phyloP scores from a whole-genome alignment of 495 filamentous ascomycete species.

The Talaromyces stipitatus region DNA sequence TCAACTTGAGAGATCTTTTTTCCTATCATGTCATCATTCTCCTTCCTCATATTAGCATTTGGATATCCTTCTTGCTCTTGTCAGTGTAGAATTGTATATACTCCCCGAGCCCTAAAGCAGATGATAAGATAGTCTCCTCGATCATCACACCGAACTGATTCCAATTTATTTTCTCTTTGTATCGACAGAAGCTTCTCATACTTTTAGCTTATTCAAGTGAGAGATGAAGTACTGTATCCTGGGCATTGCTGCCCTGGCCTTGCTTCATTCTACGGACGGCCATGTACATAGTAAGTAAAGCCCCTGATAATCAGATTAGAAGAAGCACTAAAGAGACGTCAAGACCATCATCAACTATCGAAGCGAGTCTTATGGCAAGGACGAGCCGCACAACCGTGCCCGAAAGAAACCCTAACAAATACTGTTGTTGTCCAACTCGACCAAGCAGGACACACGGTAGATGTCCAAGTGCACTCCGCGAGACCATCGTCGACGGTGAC shows the following conservation, averaged over 20 bases:
- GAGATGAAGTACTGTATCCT: not conserved
- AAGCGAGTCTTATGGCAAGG: constrained; percentile 7
- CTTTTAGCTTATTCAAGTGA: not conserved
- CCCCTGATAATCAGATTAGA: not conserved
- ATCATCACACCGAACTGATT: not conserved
- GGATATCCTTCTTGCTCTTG: not conserved
- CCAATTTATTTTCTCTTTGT: not conserved
- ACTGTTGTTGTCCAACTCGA: constrained; percentile 58
- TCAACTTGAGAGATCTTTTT: no score
- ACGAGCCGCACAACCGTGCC: constrained; percentile 19
- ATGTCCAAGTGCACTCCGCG: not conserved
- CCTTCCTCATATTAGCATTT: not conserved
- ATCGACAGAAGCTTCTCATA: not conserved
- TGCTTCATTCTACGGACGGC: constrained; percentile 26
- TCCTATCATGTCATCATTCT: not conserved
- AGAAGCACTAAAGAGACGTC: not conserved
- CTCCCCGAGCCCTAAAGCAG: not conserved
- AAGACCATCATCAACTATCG: not conserved
- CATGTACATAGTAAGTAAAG: constrained; percentile 38
- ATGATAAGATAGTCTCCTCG: not conserved
- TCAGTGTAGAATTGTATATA: not conserved
- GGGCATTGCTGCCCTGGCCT: constrained; percentile 12
- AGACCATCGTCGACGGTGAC: not conserved
- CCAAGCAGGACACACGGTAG: constrained; percentile 41
- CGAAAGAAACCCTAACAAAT: not conserved